Conservation (phyloP, 1,284 basidiomycete genomes). For the Ganoderma meredithae region DNA sequence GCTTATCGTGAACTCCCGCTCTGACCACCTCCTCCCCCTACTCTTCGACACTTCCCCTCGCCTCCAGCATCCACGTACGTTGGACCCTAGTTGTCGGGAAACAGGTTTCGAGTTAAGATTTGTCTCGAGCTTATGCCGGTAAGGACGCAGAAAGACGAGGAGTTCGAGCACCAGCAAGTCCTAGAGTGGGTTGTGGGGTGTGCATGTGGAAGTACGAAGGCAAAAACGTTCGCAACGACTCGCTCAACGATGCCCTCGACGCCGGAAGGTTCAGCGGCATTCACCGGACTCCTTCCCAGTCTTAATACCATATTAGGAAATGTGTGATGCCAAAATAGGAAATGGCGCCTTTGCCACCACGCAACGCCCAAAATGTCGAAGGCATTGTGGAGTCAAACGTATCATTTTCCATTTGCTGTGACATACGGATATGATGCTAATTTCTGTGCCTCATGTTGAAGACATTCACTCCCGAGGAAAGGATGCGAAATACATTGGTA, state of each 20-base stretch:
- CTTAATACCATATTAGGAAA: constrained; percentile 8
- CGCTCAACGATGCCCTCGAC: constrained; percentile 28
- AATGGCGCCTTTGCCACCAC: background rate
- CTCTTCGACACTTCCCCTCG: too few relatives aligned
- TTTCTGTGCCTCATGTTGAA: too few relatives aligned
- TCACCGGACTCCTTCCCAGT: constrained; percentile 31
- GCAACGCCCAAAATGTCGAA: background rate
- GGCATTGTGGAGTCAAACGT: too few relatives aligned
- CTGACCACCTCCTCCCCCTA: background rate
- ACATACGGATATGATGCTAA: too few relatives aligned
- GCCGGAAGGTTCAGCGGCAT: constrained; percentile 29
- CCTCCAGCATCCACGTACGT: too few relatives aligned
- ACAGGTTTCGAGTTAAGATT: too few relatives aligned
- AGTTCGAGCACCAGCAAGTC: background rate
- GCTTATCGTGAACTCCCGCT: constrained; percentile 1
- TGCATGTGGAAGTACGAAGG: constrained; percentile 30
- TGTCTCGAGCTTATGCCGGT: too few relatives aligned
- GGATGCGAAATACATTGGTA: too few relatives aligned
- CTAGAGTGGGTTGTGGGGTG: background rate
- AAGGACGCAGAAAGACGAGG: too few relatives aligned
- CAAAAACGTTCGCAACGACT: constrained; percentile 22
- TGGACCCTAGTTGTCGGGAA: too few relatives aligned
- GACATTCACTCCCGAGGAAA: too few relatives aligned
- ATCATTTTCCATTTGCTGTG: too few relatives aligned
- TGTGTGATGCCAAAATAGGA: background rate